phyloP scores from a whole-genome alignment of 805 yeast genomes.

The Zygosaccharomyces bisporus region DNA sequence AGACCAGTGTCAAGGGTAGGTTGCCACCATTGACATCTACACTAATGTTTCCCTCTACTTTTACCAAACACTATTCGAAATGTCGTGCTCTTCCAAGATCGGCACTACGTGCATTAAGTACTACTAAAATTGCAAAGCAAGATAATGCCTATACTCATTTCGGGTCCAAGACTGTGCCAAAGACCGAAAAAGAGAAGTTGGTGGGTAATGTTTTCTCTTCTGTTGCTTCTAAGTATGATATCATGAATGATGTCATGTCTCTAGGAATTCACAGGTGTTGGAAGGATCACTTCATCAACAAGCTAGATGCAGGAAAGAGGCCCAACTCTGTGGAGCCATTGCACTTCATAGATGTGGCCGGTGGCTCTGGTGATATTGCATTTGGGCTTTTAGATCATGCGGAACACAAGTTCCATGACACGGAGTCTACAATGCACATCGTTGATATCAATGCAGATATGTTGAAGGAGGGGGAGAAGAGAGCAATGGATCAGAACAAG shows the following conservation, averaged over 20 bases:
- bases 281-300: slow-evolving; percentile 86
- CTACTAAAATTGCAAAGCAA: background rate
- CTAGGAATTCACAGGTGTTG: slow-evolving; percentile 91
- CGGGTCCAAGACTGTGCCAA: slow-evolving; percentile 80
- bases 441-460: slow-evolving; percentile 95
- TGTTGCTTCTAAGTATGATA: slow-evolving; percentile 90
- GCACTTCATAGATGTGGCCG: slow-evolving; percentile 92
- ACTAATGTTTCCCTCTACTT: slow-evolving; percentile 3
- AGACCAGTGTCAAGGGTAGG: background rate
- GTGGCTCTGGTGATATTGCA: slow-evolving; percentile 98
- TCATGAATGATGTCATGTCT: slow-evolving; percentile 98
- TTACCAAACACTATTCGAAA: background rate
- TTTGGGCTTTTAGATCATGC: slow-evolving; percentile 94
- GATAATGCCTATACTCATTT: slow-evolving; percentile 62
- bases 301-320: slow-evolving; percentile 89
- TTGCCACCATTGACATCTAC: background rate
- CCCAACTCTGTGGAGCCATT: slow-evolving; percentile 77
- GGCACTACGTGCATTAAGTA: slow-evolving; percentile 7
- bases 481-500: slow-evolving; percentile 61
- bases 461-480: slow-evolving; percentile 85
- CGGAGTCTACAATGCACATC: slow-evolving; percentile 73
- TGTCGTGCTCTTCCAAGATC: slow-evolving; percentile 1
- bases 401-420: slow-evolving; percentile 68
- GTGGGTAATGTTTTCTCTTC: slow-evolving; percentile 88
- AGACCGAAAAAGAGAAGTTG: slow-evolving; percentile 73